Percentiles rank a stretch among this genome's conserved stretches.
Evolutionary conservation across 805 yeast genomes (phyloP).

Genomic region (Tetrapisispora arboricola): DNA sequence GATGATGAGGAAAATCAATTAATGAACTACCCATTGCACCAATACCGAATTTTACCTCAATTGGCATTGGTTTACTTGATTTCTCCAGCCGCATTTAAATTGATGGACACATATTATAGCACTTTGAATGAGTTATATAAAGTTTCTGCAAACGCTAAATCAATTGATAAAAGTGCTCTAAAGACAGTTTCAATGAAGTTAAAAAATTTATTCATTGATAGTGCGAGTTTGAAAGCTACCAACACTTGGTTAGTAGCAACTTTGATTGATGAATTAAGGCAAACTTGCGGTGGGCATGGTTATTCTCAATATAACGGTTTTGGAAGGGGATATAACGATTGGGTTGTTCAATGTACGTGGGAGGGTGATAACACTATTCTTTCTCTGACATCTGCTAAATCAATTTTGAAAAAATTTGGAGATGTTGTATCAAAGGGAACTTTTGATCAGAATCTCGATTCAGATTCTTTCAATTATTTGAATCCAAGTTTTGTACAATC

Average conservation of each 20-base stretch:
- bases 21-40: constrained; percentile 82
- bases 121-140: constrained; percentile 46
- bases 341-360: constrained; percentile 99
- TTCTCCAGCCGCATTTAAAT: constrained; percentile 57
- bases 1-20: constrained; percentile 48
- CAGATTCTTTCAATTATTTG: constrained; percentile 22
- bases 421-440: constrained; percentile 30
- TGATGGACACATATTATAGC: constrained; percentile 41
- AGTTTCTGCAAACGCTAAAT: constrained; percentile 31
- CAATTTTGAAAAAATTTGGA: constrained; percentile 37
- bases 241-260: constrained; percentile 78
- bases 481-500: constrained; percentile 20
- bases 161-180: constrained; percentile 42
- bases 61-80: constrained; percentile 71
- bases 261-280: constrained; percentile 81
- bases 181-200: constrained; percentile 35
- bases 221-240: constrained; percentile 83
- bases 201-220: constrained; percentile 70
- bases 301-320: constrained; percentile 88
- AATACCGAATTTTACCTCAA: constrained; percentile 76
- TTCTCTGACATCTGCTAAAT: constrained; percentile 75
- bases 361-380: constrained; percentile 92
- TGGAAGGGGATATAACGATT: constrained; percentile 80
- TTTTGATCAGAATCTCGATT: constrained; percentile 25
- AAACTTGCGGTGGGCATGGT: constrained; percentile 94